Conservation (phyloP, 352 stramenopile genomes). For the Phytopythium mirpurense region DNA sequence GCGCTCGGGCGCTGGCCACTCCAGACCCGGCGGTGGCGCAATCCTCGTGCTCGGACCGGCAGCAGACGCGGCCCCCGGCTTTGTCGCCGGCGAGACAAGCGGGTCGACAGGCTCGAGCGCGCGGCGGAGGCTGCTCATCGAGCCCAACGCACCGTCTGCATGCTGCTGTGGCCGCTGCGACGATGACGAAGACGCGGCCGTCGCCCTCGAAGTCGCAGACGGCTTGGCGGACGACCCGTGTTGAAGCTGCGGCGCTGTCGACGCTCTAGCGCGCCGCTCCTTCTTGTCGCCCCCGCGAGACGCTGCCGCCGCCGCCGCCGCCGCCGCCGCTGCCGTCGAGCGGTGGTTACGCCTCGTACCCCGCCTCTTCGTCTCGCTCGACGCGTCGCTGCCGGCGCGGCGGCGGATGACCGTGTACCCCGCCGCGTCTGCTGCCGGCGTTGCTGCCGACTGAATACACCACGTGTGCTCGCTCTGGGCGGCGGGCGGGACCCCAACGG, state of each 20-base stretch:
- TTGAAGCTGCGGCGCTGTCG: neutral
- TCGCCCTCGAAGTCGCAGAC: slow-evolving; percentile 2
- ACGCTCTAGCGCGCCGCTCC: slow-evolving; percentile 2
- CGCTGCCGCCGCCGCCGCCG: slow-evolving; percentile 3
- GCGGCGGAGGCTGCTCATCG: slow-evolving; percentile 7
- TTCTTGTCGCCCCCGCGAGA: slow-evolving; percentile 8
- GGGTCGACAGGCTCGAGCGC: neutral
- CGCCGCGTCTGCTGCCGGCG: slow-evolving; percentile 27
- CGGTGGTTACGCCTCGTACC: slow-evolving; percentile 10
- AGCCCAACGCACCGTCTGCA: slow-evolving; percentile 12
- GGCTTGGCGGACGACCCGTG: slow-evolving; percentile 1
- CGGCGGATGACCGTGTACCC: slow-evolving; percentile 54
- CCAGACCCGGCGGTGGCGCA: neutral
- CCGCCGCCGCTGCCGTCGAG: slow-evolving; percentile 1
- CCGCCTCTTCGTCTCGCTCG: slow-evolving; percentile 1
- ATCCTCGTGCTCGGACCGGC: neutral
- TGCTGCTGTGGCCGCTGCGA: neutral
- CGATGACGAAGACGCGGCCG: slow-evolving; percentile 7
- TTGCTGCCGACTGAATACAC: neutral
- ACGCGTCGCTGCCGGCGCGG: slow-evolving; percentile 24
- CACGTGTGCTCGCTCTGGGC: slow-evolving; percentile 3
- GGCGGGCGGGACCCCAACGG: neutral
- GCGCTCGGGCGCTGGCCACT: neutral
- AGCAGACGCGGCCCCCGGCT: neutral
- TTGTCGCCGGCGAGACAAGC: neutral